A percentile compares a stretch with the other conserved stretches of the same genome.
Evolutionary conservation across 805 yeast genomes (phyloP).

Genomic region (Saturnispora bothae): DNA sequence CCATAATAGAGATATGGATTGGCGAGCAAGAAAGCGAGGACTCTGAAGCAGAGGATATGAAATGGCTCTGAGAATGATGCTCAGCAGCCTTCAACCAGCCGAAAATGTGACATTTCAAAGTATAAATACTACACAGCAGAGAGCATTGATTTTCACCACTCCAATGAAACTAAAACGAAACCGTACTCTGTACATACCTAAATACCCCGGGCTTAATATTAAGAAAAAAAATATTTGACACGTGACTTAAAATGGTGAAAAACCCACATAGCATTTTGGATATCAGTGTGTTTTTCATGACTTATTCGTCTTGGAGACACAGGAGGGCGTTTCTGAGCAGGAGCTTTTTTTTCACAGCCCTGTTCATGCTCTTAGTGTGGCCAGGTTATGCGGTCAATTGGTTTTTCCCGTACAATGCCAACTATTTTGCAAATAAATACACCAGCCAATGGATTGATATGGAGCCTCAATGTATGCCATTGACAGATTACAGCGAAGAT

Average conservation of each 20-base stretch:
- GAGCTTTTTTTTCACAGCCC: background rate
- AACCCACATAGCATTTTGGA: too few relatives aligned
- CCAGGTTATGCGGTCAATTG: constrained; percentile 5
- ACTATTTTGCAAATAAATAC: constrained; percentile 4
- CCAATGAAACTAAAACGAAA: too few relatives aligned
- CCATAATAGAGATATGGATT: constrained; percentile 2
- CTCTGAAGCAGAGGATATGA: background rate
- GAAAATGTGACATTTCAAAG: too few relatives aligned
- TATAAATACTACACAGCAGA: too few relatives aligned
- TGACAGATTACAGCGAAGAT: constrained; percentile 18
- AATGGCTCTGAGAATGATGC: background rate
- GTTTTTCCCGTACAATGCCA: constrained; percentile 2
- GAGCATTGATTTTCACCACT: too few relatives aligned
- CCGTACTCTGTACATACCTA: too few relatives aligned
- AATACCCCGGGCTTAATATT: too few relatives aligned
- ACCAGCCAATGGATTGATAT: constrained; percentile 2
- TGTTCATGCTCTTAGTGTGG: constrained; percentile 4
- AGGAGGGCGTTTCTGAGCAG: background rate
- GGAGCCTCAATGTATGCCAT: constrained; percentile 19
- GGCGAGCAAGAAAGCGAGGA: background rate
- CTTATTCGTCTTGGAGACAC: background rate
- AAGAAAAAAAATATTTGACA: too few relatives aligned
- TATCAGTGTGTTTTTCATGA: too few relatives aligned
- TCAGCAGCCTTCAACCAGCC: too few relatives aligned
- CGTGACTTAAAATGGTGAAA: too few relatives aligned